Evolutionary conservation across 1,284 basidiomycete genomes (phyloP).

Genomic region (Chiua sp.): DNA sequence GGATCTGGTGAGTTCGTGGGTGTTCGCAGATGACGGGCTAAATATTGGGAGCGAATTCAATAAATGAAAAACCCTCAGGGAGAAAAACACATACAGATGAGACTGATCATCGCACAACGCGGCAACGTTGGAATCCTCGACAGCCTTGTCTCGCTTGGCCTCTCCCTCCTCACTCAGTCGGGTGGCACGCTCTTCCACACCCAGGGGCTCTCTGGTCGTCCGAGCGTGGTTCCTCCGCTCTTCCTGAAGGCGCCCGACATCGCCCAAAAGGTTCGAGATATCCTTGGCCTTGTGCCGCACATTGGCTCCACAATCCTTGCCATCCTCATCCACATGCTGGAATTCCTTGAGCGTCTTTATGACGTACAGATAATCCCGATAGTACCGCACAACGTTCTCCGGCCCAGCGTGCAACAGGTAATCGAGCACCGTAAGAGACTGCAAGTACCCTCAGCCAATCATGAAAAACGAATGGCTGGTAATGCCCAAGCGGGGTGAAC

Average conservation of each 20-base stretch:
- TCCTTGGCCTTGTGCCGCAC: slow-evolving; percentile 99
- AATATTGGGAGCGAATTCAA: slow-evolving; percentile 9
- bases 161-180: slow-evolving; percentile 91
- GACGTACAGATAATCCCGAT: slow-evolving; percentile 97
- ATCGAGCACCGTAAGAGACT: slow-evolving; percentile 96
- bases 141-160: slow-evolving; percentile 65
- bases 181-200: slow-evolving; percentile 68
- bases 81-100: slow-evolving; percentile 58
- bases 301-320: slow-evolving; percentile 98
- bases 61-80: slow-evolving; percentile 4
- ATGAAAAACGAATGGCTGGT: neutral
- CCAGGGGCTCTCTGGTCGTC: slow-evolving; percentile 73
- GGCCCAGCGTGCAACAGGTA: slow-evolving; percentile 97
- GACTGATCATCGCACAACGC: slow-evolving; percentile 88
- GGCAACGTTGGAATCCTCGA: slow-evolving; percentile 78
- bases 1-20: too few relatives aligned
- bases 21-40: slow-evolving; percentile 41
- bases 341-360: slow-evolving; percentile 99
- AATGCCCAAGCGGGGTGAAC: neutral
- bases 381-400: slow-evolving; percentile 99
- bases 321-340: slow-evolving; percentile 95
- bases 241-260: slow-evolving; percentile 85
- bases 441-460: slow-evolving; percentile 16
- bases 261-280: slow-evolving; percentile 95
- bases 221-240: slow-evolving; percentile 89